These are phyloP conservation scores for Tricholoma furcatifolium DNA, from an alignment of 768 basidiomycete species.

Conservation along the genomic window DNA sequence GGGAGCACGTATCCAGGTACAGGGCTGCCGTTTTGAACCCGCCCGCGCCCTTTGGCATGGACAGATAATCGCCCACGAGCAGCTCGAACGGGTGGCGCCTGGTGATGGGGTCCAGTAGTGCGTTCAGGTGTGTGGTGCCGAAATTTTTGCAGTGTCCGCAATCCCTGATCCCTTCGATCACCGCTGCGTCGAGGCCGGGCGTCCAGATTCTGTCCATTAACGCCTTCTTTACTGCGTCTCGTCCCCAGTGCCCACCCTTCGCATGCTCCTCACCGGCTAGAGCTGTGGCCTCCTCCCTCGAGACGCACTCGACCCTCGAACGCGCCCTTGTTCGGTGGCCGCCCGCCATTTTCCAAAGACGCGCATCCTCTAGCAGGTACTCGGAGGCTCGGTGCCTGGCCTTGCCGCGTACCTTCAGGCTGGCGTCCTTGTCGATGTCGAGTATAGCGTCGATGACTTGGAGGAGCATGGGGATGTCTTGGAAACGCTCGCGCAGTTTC, in stretches of 20 bases:
- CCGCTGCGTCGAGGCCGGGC: too few species aligned
- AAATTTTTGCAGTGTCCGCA: too few species aligned
- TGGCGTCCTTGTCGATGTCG: constrained; percentile 16
- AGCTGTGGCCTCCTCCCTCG: constrained; percentile 22
- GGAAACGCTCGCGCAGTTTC: constrained; percentile 15
- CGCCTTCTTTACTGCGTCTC: constrained; percentile 29
- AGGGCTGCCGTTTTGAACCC: too few species aligned
- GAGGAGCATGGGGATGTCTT: background rate
- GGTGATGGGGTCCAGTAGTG: too few species aligned
- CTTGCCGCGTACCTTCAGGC: constrained; percentile 7
- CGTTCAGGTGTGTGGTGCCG: too few species aligned
- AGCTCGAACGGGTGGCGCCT: constrained; percentile 35
- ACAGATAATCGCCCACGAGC: constrained; percentile 25
- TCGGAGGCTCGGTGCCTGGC: constrained; percentile 23
- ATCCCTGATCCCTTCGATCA: too few species aligned
- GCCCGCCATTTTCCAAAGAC: constrained; percentile 25
- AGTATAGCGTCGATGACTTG: constrained; percentile 3
- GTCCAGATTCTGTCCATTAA: too few species aligned
- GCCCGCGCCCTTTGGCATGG: constrained; percentile 27
- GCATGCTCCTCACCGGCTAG: constrained; percentile 21
- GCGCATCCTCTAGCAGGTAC: constrained; percentile 25
- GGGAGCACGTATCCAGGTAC: constrained; percentile 14
- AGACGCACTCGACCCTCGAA: constrained; percentile 26
- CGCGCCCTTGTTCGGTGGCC: constrained; percentile 14
- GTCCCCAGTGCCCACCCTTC: constrained; percentile 29